Evolutionary conservation across 1,284 basidiomycete genomes (phyloP).

Genomic region (Naganishia albida): DNA sequence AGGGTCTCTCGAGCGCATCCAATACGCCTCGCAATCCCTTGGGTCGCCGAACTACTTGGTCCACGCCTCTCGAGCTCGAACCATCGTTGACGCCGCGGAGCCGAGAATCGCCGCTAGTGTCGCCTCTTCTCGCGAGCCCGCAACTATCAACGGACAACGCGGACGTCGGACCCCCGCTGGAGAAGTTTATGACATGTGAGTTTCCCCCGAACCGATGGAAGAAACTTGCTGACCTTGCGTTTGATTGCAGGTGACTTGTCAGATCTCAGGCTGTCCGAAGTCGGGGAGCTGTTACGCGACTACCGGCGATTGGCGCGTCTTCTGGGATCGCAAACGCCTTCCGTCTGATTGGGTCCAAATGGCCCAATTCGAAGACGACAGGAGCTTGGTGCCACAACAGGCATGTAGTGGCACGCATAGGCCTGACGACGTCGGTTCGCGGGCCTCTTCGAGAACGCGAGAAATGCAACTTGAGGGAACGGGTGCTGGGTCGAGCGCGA

Average conservation of each 20-base stretch:
- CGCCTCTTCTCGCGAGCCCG: slow-evolving; percentile 27
- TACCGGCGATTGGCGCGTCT: slow-evolving; percentile 60
- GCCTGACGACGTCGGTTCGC: too few species aligned
- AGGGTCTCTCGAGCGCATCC: slow-evolving; percentile 1
- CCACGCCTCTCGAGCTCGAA: slow-evolving; percentile 27
- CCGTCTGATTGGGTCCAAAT: not conserved
- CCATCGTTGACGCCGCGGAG: slow-evolving; percentile 6
- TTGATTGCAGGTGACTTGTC: slow-evolving; percentile 60
- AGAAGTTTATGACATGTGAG: slow-evolving; percentile 52
- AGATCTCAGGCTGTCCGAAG: slow-evolving; percentile 72
- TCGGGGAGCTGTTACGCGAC: slow-evolving; percentile 70
- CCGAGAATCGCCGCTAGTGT: slow-evolving; percentile 33
- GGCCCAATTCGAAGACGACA: too few species aligned
- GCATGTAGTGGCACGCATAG: too few species aligned
- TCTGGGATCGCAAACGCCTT: slow-evolving; percentile 31
- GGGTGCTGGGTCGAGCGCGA: too few species aligned
- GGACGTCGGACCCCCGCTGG: slow-evolving; percentile 39
- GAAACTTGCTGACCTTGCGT: not conserved
- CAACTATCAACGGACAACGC: slow-evolving; percentile 35
- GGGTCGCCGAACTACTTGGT: slow-evolving; percentile 21
- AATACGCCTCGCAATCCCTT: slow-evolving; percentile 13
- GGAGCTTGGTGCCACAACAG: too few species aligned
- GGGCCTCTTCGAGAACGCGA: too few species aligned
- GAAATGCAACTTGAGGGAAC: too few species aligned
- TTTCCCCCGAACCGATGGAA: not conserved